These are phyloP conservation scores for Macrotyloma uniflorum DNA, from an alignment of 306 rosid species.

Conservation along the genomic window DNA sequence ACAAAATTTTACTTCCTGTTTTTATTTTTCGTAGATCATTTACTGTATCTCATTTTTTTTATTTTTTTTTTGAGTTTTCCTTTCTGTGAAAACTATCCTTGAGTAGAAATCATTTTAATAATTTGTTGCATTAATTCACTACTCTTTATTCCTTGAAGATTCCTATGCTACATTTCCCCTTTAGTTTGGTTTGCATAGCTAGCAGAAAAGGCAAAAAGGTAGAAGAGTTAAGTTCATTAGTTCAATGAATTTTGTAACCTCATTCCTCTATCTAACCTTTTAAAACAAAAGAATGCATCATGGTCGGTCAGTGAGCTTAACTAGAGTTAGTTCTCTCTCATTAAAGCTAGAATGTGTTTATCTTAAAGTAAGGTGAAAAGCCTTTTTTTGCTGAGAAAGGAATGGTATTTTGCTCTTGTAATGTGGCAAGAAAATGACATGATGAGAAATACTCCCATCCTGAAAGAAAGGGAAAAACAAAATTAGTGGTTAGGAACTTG, in stretches of 20 bases:
- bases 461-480: slow-evolving; percentile 18
- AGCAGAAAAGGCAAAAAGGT: slow-evolving; percentile 10
- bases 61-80: background rate
- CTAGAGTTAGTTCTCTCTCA: slow-evolving; percentile 14
- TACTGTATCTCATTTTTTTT: too few relatives aligned
- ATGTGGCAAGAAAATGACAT: slow-evolving; percentile 37
- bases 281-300: background rate
- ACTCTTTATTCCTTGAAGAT: slow-evolving; percentile 4
- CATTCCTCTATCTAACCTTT: background rate
- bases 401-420: slow-evolving; percentile 7
- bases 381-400: slow-evolving; percentile 11
- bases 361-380: slow-evolving; percentile 28
- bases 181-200: slow-evolving; percentile 5
- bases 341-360: slow-evolving; percentile 12
- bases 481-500: slow-evolving; percentile 43
- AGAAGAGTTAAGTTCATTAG: background rate
- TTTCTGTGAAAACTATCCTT: background rate
- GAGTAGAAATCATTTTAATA: background rate
- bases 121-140: background rate
- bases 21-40: background rate
- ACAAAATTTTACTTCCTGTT: background rate
- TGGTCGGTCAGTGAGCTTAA: slow-evolving; percentile 18
- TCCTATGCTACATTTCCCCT: slow-evolving; percentile 5
- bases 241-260: background rate
- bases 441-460: background rate